Base-by-base conservation (phyloP, 1,284 basidiomycete species). In the Fomitiporia mediterranea region DNA sequence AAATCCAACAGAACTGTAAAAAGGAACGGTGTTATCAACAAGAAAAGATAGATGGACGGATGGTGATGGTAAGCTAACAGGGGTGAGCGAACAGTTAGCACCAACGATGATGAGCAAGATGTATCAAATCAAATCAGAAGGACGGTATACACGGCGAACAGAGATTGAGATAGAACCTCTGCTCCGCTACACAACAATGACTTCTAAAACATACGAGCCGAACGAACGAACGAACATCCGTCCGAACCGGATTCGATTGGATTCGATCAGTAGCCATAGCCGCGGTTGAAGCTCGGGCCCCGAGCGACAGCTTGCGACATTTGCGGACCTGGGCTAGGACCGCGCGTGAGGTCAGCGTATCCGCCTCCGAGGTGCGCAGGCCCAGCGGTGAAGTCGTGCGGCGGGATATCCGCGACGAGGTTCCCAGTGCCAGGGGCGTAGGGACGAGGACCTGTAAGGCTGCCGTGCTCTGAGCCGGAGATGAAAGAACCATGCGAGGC, bases 301-400 rank as follows among this genome's bases (percentile, higher is more conserved):
- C 71, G 74, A 44, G 65, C 62, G n/a, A 79, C 67, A 30, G 66
- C 57, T 66, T 87, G 78, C 48, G 80, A 74, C 83, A 86, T 86
- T 63, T 74, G 77, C 7, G 84, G 84, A 46, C 44, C 44, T 19
- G 82, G 81, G 68, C 79, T 82, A 19, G 74, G 70, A 43, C 81
- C 86, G 61, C 89, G 85, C 59, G 84, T 78, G 42, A 91, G 79
- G 66, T 91, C 86, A 43, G 88, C 89, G 65, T 91, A 91, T 30
- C 86, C 87, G 56, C 86, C 87, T 8, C 82, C 81, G 48, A 83
- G 74, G 48, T 73, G 67, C 15, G 73, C 61, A 37, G 82, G 62
- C 19, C 83, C 85, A 47, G 89, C 81, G 28, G 89, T 91, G 71
- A 92, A 93, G 72, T 93, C 91, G 69, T 93, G 91, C 38, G 87